Percentiles rank a stretch among this genome's conserved stretches.
Evolutionary conservation across 2,329 filamentous ascomycete species (phyloP).

Genomic region (Beauveria brongniartii): DNA sequence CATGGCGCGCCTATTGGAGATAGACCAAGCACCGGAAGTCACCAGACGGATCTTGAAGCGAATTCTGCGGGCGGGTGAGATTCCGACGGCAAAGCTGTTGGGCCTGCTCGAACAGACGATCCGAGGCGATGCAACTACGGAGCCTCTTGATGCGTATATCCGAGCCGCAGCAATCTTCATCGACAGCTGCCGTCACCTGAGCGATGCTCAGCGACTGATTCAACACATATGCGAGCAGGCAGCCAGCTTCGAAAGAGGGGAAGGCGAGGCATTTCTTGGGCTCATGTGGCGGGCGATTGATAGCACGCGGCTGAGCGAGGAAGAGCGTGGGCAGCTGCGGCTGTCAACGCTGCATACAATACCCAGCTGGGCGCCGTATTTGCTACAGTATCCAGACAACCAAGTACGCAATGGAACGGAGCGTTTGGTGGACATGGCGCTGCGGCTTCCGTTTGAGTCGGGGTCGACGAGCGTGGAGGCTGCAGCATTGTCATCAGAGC

Average conservation of each 20-base stretch:
- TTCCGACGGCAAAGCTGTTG: slow-evolving; percentile 44
- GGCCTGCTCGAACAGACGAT: slow-evolving; percentile 47
- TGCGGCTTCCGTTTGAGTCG: slow-evolving; percentile 31
- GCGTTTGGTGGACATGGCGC: slow-evolving; percentile 32
- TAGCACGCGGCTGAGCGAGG: slow-evolving; percentile 22
- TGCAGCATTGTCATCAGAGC: slow-evolving; percentile 11
- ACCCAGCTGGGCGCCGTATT: slow-evolving; percentile 42
- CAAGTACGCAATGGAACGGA: slow-evolving; percentile 34
- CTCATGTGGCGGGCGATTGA: slow-evolving; percentile 28
- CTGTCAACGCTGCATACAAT: slow-evolving; percentile 19
- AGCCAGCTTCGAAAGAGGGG: slow-evolving; percentile 34
- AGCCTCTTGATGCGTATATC: slow-evolving; percentile 47
- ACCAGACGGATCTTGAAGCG: slow-evolving; percentile 49
- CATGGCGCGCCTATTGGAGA: slow-evolving; percentile 55
- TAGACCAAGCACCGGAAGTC: slow-evolving; percentile 47
- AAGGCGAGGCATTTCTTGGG: slow-evolving; percentile 41
- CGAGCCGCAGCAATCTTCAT: slow-evolving; percentile 50
- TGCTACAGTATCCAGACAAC: slow-evolving; percentile 40
- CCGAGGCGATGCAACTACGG: slow-evolving; percentile 32
- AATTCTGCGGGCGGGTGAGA: slow-evolving; percentile 44
- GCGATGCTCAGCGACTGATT: slow-evolving; percentile 31
- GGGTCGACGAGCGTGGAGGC: slow-evolving; percentile 14
- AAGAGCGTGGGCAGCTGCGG: slow-evolving; percentile 16
- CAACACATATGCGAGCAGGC: slow-evolving; percentile 37
- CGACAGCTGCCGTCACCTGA: slow-evolving; percentile 27